Evolutionary conservation across 371 early-diverging fungal genomes (phyloP), one percentile per base, ranked within the genome.

Genomic region (Enterospora canceri): DNA sequence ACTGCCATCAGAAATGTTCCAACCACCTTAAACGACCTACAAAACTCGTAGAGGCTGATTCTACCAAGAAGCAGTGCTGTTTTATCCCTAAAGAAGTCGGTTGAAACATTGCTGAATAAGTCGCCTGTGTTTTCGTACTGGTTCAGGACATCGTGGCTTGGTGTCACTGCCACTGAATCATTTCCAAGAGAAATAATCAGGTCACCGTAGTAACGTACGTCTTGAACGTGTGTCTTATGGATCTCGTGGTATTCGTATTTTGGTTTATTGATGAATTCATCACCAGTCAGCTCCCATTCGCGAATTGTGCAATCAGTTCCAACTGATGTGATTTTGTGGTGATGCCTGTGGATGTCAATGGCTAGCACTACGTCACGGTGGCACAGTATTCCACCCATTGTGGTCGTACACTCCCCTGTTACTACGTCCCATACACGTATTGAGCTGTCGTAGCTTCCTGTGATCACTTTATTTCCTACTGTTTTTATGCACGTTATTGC

Each of bases 401-500:
- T 80, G 59, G 85, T 84, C 53, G 88, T 85, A 30, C 78, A 78
- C 19, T 50, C 55, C 1, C 73, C 61, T 8, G 50, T 49, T 0
- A 82, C 82, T 50, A 83, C 76, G 57, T 82, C 83, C 90, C 90
- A 90, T 67, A 85, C 84, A 77, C 86, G 85, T 33, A 88, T 85
- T 29, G 81, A 79, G 28, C 87, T 87, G 76, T 89, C 88, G 5
- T 86, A 86, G 15, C 86, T 85, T 8, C 85, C 86, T 58, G 86
- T 84, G 31, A 84, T 84, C 33, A 88, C 73, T 47, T 82, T 80
- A 26, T 81, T 72, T 21, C 75, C 72, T 49, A 78, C 63, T 28
- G 46, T 19, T 61, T 69, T 65, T 30, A 77, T 30, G 46, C 67
- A 67, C 0, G 15, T 53, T 24, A 77, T 63, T 12, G 30, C 19